phyloP scores from a whole-genome alignment of 148 eudicot genomes.

The Chenopodium suecicum region DNA sequence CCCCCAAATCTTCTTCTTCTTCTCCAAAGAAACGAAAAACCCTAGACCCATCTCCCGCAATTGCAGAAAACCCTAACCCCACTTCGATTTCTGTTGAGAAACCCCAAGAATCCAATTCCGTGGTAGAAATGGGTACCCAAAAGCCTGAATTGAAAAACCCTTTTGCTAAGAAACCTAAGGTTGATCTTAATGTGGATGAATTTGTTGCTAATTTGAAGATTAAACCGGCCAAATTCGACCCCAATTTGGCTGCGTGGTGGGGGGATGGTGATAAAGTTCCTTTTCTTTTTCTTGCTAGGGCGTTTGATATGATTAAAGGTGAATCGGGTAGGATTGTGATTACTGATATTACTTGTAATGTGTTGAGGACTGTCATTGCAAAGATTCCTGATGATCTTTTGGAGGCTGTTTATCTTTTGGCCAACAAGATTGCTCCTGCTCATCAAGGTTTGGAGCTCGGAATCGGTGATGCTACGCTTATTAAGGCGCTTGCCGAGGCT shows the following conservation, averaged over 20 bases:
- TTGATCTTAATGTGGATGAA: slow-evolving; percentile 46
- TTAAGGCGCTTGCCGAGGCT: slow-evolving; percentile 83
- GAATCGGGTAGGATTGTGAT: slow-evolving; percentile 78
- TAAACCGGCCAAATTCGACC: slow-evolving; percentile 57
- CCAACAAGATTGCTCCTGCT: slow-evolving; percentile 77
- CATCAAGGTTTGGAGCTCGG: slow-evolving; percentile 95
- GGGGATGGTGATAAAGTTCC: slow-evolving; percentile 70
- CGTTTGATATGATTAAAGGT: slow-evolving; percentile 60
- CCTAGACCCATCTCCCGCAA: slow-evolving; percentile 29
- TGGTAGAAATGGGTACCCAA: background rate
- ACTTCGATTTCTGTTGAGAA: slow-evolving; percentile 8
- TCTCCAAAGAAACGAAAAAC: slow-evolving; percentile 53
- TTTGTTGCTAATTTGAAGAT: slow-evolving; percentile 56
- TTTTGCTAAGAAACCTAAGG: slow-evolving; percentile 19
- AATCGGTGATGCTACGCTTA: slow-evolving; percentile 78
- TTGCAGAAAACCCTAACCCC: slow-evolving; percentile 28
- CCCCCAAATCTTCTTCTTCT: slow-evolving; percentile 18
- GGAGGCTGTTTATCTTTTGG: slow-evolving; percentile 70
- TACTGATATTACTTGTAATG: slow-evolving; percentile 82
- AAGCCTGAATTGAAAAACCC: slow-evolving; percentile 10
- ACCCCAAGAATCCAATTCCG: slow-evolving; percentile 17
- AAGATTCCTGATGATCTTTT: slow-evolving; percentile 74
- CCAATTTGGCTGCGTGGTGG: slow-evolving; percentile 73
- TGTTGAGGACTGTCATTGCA: slow-evolving; percentile 77
- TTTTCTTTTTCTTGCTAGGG: slow-evolving; percentile 69